Evolutionary conservation across 2,329 filamentous ascomycete species (phyloP), one percentile per base, ranked within the genome.

Genomic region (Aurifilum marmelostoma): DNA sequence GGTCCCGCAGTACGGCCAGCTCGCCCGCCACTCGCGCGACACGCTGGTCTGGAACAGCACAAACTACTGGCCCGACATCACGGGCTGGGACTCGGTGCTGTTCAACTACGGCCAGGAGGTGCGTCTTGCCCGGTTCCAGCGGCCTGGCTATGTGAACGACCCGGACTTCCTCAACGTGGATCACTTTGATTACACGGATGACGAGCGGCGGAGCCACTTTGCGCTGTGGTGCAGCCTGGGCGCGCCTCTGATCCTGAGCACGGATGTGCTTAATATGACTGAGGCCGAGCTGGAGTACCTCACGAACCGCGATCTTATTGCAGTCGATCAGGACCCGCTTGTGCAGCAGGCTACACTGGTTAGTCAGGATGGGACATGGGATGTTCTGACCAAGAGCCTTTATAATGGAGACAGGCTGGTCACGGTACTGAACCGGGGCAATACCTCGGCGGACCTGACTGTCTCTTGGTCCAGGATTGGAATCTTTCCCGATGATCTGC

Each of bases 11-110:
- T 80, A 76, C 56, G 81, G 81, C 1, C 80, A 84, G 71, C 76
- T 84, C 1, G 81, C 82, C 0, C 77, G 82, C 5, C 82, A 84
- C 71, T 83, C 80, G 3, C 74, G 77, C 32, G 82, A 77, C 67
- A 68, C 66, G 16, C 54, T 71, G 63, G 70, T 71, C 3, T 65
- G 68, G 68, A 69, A 81, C 67, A 79, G 84, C 63, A 76, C 80
- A 32, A 80, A 79, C 1, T 84, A 82, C 71, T 75, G 73, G 61
- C 77, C 77, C 18, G 75, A 79, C 21, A 79, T 79, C 27, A 80
- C 78, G 58, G 79, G 80, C 6, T 85, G 83, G 83, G 77, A 81
- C 41, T 83, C 81, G 69, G 79, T 85, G 67, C 80, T 83, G 77
- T 78, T 77, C 70, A 85, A 85, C 71, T 85, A 84, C 68, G 77